Evolutionary conservation across 78 protist genomes (phyloP).

Genomic region (Capsaspora owczarzaki): DNA sequence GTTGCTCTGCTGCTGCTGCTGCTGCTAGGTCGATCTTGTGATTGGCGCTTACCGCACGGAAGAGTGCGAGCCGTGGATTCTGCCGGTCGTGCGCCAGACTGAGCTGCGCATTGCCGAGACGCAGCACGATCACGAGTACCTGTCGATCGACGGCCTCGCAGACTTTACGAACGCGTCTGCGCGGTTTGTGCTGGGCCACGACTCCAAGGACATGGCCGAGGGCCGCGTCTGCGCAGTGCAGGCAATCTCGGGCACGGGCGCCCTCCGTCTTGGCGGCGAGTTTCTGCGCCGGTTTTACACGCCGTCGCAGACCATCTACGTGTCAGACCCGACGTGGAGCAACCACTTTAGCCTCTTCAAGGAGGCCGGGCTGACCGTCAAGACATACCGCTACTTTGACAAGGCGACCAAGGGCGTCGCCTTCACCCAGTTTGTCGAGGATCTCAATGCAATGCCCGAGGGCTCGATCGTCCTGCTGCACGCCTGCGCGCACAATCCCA

Average conservation of each 20-base stretch:
- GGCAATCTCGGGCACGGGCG: slow-evolving; percentile 95
- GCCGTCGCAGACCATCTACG: slow-evolving; percentile 41
- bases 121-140: slow-evolving; percentile 67
- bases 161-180: slow-evolving; percentile 42
- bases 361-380: slow-evolving; percentile 49
- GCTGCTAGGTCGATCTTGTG: slow-evolving; percentile 47
- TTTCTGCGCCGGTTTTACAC: slow-evolving; percentile 47
- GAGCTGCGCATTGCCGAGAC: slow-evolving; percentile 10
- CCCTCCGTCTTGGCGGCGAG: slow-evolving; percentile 72
- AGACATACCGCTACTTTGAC: slow-evolving; percentile 70
- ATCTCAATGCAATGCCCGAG: slow-evolving; percentile 47
- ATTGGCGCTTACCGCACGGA: slow-evolving; percentile 79
- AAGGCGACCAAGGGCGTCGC: slow-evolving; percentile 54
- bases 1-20: background rate
- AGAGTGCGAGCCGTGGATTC: slow-evolving; percentile 20
- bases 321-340: slow-evolving; percentile 97
- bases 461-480: slow-evolving; percentile 82
- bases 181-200: slow-evolving; percentile 39
- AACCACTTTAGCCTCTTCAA: slow-evolving; percentile 64
- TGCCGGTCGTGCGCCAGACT: slow-evolving; percentile 9
- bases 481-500: slow-evolving; percentile 99
- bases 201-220: slow-evolving; percentile 9
- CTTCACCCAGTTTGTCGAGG: slow-evolving; percentile 75
- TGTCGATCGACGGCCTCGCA: slow-evolving; percentile 69
- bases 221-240: slow-evolving; percentile 68